phyloP scores from a whole-genome alignment of 345 rosid species.

The Gossypium herbaceum region DNA sequence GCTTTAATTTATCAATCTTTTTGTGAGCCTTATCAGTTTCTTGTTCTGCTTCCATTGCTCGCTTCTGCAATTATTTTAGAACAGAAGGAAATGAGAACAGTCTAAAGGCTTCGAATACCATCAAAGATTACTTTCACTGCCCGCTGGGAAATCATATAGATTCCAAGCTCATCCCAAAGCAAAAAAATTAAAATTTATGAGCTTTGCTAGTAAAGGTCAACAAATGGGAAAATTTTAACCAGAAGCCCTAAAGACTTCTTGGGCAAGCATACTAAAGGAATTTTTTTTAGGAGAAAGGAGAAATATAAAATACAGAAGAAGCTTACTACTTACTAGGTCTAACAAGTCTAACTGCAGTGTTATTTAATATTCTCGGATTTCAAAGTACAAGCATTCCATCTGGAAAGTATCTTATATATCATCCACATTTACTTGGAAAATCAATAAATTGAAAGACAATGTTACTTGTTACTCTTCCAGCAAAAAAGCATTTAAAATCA shows the following conservation, averaged over 20 bases:
- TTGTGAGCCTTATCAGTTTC: constrained; percentile 53
- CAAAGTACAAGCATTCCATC: neutral
- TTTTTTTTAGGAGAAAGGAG: neutral
- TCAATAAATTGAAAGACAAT: neutral
- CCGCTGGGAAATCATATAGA: neutral
- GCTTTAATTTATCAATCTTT: constrained; percentile 47
- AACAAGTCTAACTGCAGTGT: neutral
- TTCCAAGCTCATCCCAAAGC: too few relatives aligned
- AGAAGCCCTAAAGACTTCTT: neutral
- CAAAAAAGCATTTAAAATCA: neutral
- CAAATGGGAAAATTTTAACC: neutral
- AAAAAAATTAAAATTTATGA: too few relatives aligned
- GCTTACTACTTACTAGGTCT: too few relatives aligned
- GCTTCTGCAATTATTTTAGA: constrained; percentile 40
- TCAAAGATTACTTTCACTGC: neutral
- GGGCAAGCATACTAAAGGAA: neutral
- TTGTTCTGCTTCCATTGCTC: constrained; percentile 35
- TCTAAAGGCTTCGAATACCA: neutral
- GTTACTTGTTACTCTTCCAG: neutral
- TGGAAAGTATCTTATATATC: neutral
- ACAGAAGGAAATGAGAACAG: neutral
- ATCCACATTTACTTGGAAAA: neutral
- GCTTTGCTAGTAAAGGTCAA: too few relatives aligned
- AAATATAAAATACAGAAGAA: too few relatives aligned
- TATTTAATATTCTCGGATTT: neutral